Percentiles rank a stretch among this genome's conserved stretches.
Conservation (phyloP, 2,329 filamentous ascomycete genomes). For the Pseudopyricularia cyperi region DNA sequence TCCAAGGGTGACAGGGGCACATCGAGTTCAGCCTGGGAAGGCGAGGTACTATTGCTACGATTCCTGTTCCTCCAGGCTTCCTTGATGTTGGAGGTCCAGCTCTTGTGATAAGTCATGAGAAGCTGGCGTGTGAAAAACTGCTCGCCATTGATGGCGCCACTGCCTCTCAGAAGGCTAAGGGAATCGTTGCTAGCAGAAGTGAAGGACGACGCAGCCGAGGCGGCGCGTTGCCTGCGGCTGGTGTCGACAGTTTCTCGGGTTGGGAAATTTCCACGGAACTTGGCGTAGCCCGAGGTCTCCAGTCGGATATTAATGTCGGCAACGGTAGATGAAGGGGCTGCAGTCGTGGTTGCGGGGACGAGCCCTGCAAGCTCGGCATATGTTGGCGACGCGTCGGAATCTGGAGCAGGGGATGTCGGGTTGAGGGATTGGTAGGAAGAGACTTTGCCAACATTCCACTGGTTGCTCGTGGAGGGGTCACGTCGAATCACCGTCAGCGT, state of each 20-base stretch:
- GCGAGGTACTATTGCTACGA: slow-evolving; percentile 12
- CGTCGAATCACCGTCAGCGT: slow-evolving; percentile 57
- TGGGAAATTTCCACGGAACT: slow-evolving; percentile 36
- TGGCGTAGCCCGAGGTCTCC: slow-evolving; percentile 43
- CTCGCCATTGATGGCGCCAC: slow-evolving; percentile 5
- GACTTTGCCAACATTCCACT: slow-evolving; percentile 65
- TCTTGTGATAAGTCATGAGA: slow-evolving; percentile 42
- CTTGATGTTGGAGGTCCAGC: slow-evolving; percentile 31
- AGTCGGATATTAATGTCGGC: slow-evolving; percentile 38
- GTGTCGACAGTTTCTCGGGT: slow-evolving; percentile 9
- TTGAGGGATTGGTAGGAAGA: slow-evolving; percentile 27
- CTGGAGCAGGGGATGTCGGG: not conserved
- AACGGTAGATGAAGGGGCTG: slow-evolving; percentile 7
- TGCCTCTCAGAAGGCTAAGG: not conserved
- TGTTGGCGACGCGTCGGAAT: not conserved
- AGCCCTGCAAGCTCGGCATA: not conserved
- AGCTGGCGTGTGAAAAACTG: slow-evolving; percentile 38
- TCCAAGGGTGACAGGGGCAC: not conserved
- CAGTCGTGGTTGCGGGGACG: not conserved
- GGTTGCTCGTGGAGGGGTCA: slow-evolving; percentile 52
- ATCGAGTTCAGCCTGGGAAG: slow-evolving; percentile 1
- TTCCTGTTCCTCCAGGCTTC: slow-evolving; percentile 26
- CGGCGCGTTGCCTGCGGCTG: not conserved
- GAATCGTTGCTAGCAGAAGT: not conserved
- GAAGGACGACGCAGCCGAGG: not conserved